Conservation (phyloP, 495 filamentous ascomycete species). For the Xylaria curta region DNA sequence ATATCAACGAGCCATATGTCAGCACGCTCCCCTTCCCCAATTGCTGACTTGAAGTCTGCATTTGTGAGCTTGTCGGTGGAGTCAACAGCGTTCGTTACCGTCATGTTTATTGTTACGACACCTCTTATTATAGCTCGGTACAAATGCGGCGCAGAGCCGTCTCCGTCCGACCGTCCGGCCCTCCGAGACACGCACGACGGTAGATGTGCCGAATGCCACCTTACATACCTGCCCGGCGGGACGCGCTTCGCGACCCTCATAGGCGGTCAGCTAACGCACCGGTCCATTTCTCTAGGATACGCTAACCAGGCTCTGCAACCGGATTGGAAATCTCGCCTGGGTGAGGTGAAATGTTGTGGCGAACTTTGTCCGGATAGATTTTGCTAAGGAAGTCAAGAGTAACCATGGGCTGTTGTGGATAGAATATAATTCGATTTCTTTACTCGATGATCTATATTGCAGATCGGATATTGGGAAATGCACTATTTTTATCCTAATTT, state of each 20-base stretch:
- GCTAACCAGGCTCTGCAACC: conserved; percentile 30
- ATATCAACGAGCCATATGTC: not conserved
- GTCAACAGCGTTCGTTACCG: not conserved
- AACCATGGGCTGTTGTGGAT: not conserved
- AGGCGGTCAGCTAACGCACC: conserved; percentile 32
- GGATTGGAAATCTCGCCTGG: conserved; percentile 33
- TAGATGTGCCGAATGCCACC: conserved; percentile 33
- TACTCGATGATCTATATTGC: not conserved
- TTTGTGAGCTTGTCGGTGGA: not conserved
- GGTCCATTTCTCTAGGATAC: conserved; percentile 32
- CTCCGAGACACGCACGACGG: conserved; percentile 1
- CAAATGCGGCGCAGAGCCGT: not conserved
- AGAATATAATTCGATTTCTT: not conserved
- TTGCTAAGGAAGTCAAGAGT: not conserved
- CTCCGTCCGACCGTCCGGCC: not conserved
- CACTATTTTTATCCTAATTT: not conserved
- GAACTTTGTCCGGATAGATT: not conserved
- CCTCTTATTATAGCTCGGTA: not conserved
- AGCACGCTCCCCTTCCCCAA: not conserved
- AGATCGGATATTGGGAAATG: not conserved
- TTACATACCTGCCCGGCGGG: conserved; percentile 33
- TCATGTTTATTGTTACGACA: not conserved
- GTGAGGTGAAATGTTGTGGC: not conserved
- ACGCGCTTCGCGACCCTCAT: conserved; percentile 36
- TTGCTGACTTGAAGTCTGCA: not conserved